Evolutionary conservation across 495 filamentous ascomycete species (phyloP).

Genomic region (Talaromyces proteolyticus): DNA sequence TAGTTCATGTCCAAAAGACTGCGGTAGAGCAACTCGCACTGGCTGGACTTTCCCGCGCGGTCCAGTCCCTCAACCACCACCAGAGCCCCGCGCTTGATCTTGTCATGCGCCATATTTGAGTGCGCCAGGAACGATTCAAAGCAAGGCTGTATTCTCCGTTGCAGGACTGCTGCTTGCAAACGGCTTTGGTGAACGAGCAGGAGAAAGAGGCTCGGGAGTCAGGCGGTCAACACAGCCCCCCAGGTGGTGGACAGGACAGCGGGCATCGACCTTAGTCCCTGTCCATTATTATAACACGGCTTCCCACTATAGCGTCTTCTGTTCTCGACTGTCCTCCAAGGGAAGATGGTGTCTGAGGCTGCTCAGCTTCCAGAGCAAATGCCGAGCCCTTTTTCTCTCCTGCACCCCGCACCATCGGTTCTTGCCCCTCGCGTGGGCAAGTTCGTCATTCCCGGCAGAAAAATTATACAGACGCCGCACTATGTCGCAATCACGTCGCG

Average conservation of each 20-base stretch:
- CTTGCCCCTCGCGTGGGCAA: constrained; percentile 54
- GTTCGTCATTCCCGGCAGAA: constrained; percentile 53
- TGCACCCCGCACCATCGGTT: constrained; percentile 14
- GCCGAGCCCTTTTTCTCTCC: neutral
- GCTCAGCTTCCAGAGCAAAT: constrained; percentile 1
- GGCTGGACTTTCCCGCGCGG: constrained; percentile 91
- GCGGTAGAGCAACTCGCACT: constrained; percentile 68
- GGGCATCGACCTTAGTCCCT: too few species aligned
- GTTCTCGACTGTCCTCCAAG: neutral
- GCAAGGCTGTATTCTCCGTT: neutral
- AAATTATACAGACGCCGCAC: constrained; percentile 68
- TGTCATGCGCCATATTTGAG: constrained; percentile 3
- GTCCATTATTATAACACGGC: neutral
- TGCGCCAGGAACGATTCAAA: too few species aligned
- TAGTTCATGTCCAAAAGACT: constrained; percentile 55
- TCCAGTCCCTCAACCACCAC: constrained; percentile 93
- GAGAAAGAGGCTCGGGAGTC: neutral
- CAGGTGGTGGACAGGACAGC: too few species aligned
- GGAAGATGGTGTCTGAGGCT: neutral
- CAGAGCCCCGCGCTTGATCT: constrained; percentile 56
- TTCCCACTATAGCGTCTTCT: too few species aligned
- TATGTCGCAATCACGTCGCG: constrained; percentile 75
- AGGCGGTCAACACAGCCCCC: neutral
- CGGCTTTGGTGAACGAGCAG: too few species aligned
- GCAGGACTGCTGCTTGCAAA: neutral